phyloP scores from a whole-genome alignment of 2,329 filamentous ascomycete genomes.

The Penicillium sp. region DNA sequence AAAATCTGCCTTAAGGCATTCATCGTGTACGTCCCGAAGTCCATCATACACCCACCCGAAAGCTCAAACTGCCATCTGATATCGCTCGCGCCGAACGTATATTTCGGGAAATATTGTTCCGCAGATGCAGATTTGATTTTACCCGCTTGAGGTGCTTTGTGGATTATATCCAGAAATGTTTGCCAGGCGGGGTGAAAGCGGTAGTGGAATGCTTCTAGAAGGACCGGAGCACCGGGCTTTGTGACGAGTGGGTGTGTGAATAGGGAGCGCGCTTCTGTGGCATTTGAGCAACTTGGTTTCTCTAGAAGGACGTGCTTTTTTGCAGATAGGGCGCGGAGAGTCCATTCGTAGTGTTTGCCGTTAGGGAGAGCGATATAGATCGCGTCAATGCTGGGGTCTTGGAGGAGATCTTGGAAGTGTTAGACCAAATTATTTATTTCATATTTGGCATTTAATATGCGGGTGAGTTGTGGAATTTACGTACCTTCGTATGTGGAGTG shows the following conservation, averaged over 20 bases:
- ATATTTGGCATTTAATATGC: too few species aligned
- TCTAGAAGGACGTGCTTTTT: constrained; percentile 59
- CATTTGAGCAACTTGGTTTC: constrained; percentile 53
- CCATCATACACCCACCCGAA: constrained; percentile 42
- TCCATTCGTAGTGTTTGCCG: constrained; percentile 46
- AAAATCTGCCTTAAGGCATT: constrained; percentile 43
- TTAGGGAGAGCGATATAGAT: constrained; percentile 54
- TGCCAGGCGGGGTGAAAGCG: constrained; percentile 53
- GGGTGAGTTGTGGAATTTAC: constrained; percentile 16
- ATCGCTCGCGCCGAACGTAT: constrained; percentile 38
- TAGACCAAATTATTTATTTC: background rate
- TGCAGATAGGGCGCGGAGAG: constrained; percentile 47
- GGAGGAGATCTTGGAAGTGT: constrained; percentile 12
- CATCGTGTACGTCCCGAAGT: constrained; percentile 43
- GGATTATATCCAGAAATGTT: constrained; percentile 30
- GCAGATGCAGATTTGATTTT: constrained; percentile 42
- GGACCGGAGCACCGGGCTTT: constrained; percentile 41
- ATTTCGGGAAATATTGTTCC: constrained; percentile 36
- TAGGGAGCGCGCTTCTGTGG: constrained; percentile 45
- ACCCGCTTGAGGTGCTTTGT: constrained; percentile 17
- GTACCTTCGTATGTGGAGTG: constrained; percentile 52
- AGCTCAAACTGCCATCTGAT: constrained; percentile 48
- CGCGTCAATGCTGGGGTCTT: constrained; percentile 32
- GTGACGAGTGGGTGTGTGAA: constrained; percentile 39
- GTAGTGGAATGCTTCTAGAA: constrained; percentile 56